Evolutionary conservation across 768 basidiomycete species (phyloP), one percentile per base, ranked within the genome.

Genomic region (Hortiboletus campestris): DNA sequence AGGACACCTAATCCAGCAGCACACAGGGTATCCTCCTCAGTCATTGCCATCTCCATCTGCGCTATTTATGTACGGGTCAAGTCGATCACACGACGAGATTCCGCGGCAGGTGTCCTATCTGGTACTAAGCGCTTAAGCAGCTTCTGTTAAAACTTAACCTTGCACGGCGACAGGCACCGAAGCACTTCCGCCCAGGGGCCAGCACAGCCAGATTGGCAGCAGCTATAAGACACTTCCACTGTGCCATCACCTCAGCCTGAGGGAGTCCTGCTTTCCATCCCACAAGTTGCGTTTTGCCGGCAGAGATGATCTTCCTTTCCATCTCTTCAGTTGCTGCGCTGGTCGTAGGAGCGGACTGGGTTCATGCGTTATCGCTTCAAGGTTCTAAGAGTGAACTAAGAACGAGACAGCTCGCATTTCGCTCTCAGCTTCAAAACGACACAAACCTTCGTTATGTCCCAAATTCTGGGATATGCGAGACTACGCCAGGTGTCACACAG

Each of bases 381-480:
- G 10, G 28, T 32, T 43, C 38, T 0, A 4, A n/a, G n/a, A n/a
- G 32, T 6, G 45, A 40, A 17, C 6, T 22, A 14, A 25, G 13
- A 25, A 3, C 55, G 20, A 17, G 10, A 25, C 54, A 46, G 7
- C 1, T 41, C 10, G n/a, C n/a, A 1, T 59, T 68, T 45, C 55
- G n/a, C 13, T 70, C 63, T 9, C 40, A 60, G 43, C 45, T 41
- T n/a, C 60, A 63, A n/a, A 38, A 57, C 3, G 67, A 70, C 41
- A 63, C 65, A 12, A 63, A 55, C 17, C 60, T 85, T 6, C 77
- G 80, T 10, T 84, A 78, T 66, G 76, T 85, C 17, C 69, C 74
- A 5, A 76, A 86, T 59, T 85, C 85, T 2, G 84, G 83, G 0
- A 74, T 86, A 5, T 86, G 85, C 59, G 85, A 88, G 64, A 85